phyloP scores from a whole-genome alignment of 306 rosid genomes.

The Lithocarpus polystachyus region DNA sequence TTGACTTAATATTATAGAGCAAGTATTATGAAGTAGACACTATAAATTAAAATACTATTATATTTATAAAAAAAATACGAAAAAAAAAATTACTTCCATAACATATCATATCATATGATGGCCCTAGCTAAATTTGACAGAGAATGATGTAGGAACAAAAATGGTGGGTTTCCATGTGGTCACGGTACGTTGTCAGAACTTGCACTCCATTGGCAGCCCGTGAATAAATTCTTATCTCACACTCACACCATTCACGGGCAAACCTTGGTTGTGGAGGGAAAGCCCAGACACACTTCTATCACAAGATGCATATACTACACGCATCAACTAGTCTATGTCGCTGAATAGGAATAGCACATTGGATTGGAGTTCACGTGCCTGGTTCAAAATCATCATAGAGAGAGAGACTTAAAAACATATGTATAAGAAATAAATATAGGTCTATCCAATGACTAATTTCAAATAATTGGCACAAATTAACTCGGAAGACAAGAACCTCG shows the following conservation, averaged over 20 bases:
- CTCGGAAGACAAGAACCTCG: neutral
- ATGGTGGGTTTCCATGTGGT: constrained; percentile 7
- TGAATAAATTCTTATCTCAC: constrained; percentile 1
- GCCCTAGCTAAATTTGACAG: neutral
- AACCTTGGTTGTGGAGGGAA: neutral
- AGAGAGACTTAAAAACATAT: neutral
- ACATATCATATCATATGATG: no score
- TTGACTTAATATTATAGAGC: no score
- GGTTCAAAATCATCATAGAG: neutral
- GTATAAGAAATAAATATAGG: neutral
- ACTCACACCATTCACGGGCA: constrained; percentile 11
- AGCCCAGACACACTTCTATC: neutral
- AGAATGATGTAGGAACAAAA: neutral
- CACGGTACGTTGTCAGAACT: constrained; percentile 3
- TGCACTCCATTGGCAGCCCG: constrained; percentile 6
- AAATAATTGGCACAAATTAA: neutral
- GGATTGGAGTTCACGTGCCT: neutral
- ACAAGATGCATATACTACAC: neutral
- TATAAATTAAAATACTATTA: no score
- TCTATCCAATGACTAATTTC: neutral
- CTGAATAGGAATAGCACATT: neutral
- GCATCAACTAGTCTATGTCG: neutral
- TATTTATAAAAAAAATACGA: no score
- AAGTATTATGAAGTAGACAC: no score
- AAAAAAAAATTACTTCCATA: no score